Conservation (phyloP, 768 basidiomycete species). For the Galerina sulciceps region DNA sequence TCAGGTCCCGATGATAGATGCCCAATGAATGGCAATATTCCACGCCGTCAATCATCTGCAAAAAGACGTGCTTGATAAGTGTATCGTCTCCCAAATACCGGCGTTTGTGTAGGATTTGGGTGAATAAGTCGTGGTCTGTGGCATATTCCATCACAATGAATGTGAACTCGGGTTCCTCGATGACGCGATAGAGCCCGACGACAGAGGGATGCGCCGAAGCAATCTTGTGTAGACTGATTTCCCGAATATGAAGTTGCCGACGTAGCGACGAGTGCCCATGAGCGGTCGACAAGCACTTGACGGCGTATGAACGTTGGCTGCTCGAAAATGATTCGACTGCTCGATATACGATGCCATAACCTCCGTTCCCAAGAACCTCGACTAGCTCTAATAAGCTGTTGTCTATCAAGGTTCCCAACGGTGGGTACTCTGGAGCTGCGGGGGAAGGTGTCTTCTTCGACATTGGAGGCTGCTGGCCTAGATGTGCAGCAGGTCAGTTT, state of each 20-base stretch:
- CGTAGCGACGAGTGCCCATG: conserved; percentile 48
- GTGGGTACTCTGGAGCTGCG: conserved; percentile 39
- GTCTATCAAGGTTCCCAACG: conserved; percentile 84
- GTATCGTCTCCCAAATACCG: conserved; percentile 84
- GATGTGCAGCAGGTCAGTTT: conserved; percentile 9
- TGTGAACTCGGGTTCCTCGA: conserved; percentile 81
- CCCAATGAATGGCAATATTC: conserved; percentile 90
- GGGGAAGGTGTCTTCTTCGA: conserved; percentile 23
- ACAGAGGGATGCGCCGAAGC: conserved; percentile 79
- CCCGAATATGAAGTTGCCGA: conserved; percentile 82
- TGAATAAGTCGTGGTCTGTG: conserved; percentile 88
- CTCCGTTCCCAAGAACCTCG: conserved; percentile 88
- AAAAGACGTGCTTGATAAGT: conserved; percentile 88
- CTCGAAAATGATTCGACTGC: conserved; percentile 67
- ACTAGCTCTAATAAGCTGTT: conserved; percentile 80
- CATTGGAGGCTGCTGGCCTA: conserved; percentile 16
- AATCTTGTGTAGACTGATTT: conserved; percentile 81
- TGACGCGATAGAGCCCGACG: conserved; percentile 86
- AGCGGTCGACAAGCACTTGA: conserved; percentile 84
- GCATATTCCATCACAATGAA: conserved; percentile 96
- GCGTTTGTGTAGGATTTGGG: conserved; percentile 79
- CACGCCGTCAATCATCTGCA: conserved; percentile 92
- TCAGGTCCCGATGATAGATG: conserved; percentile 96
- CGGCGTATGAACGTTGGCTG: conserved; percentile 70
- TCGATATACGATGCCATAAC: conserved; percentile 95